Conservation (phyloP, 768 basidiomycete genomes). For the Suillus subluteus region DNA sequence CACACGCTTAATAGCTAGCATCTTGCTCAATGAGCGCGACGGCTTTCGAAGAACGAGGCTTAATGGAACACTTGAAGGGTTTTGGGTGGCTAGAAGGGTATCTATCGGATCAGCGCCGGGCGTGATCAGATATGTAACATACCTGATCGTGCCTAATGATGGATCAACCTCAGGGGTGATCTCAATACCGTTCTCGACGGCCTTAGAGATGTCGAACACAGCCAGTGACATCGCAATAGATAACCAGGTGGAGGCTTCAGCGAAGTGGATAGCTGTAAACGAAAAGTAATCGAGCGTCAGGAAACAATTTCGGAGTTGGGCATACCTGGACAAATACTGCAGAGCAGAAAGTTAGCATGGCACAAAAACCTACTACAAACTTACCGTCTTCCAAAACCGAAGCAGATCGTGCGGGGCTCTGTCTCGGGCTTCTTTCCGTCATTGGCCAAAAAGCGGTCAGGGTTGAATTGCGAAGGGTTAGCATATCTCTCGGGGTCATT, state of each 20-base stretch:
- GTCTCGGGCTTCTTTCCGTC: slow-evolving; percentile 38
- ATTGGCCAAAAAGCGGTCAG: slow-evolving; percentile 51
- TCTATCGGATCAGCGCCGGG: background rate
- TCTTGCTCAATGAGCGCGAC: slow-evolving; percentile 50
- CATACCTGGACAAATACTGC: slow-evolving; percentile 17
- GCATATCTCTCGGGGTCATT: slow-evolving; percentile 40
- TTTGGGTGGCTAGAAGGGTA: background rate
- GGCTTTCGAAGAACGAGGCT: slow-evolving; percentile 54
- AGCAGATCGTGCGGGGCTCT: slow-evolving; percentile 59
- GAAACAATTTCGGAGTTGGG: background rate
- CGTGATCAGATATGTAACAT: background rate
- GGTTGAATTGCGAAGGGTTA: slow-evolving; percentile 54
- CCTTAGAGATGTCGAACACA: slow-evolving; percentile 45
- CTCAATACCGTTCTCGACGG: slow-evolving; percentile 40
- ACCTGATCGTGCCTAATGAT: slow-evolving; percentile 62
- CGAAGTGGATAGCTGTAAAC: slow-evolving; percentile 46
- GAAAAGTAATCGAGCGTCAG: slow-evolving; percentile 10
- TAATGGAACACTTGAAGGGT: slow-evolving; percentile 52
- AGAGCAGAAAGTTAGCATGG: slow-evolving; percentile 10
- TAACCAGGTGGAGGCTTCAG: slow-evolving; percentile 46
- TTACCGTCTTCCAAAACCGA: slow-evolving; percentile 65
- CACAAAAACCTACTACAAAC: slow-evolving; percentile 21
- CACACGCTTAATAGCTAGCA: slow-evolving; percentile 16
- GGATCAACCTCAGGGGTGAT: slow-evolving; percentile 54
- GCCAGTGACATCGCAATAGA: slow-evolving; percentile 43